These are phyloP conservation scores for Rhododendron molle DNA, from an alignment of 148 eudicot genomes.

Conservation along the genomic window DNA sequence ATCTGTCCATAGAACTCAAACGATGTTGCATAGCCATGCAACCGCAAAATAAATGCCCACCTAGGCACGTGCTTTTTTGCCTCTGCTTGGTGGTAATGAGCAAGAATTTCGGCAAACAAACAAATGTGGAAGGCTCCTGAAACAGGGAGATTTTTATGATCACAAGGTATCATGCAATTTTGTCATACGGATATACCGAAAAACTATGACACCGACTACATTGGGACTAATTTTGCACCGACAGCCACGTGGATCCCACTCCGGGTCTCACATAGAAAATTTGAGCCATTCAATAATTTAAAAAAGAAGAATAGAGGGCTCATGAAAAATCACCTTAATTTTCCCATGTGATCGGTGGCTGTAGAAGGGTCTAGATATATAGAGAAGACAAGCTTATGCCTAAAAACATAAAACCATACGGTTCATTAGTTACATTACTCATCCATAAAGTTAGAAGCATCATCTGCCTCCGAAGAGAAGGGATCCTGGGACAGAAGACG, in stretches of 20 bases:
- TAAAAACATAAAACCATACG: neutral
- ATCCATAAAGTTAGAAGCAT: neutral
- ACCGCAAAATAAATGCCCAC: too few species aligned
- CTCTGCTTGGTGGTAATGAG: neutral
- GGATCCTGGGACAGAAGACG: neutral
- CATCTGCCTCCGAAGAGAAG: constrained; percentile 18
- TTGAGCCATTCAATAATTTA: too few species aligned
- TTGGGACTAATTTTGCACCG: too few species aligned
- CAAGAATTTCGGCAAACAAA: neutral
- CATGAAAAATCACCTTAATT: too few species aligned
- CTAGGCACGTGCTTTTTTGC: too few species aligned
- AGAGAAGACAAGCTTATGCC: neutral
- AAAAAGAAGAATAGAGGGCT: too few species aligned
- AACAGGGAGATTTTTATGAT: neutral
- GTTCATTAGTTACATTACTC: neutral
- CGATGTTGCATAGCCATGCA: too few species aligned
- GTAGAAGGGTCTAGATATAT: neutral
- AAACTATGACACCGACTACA: too few species aligned
- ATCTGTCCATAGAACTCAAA: too few species aligned
- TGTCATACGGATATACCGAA: neutral
- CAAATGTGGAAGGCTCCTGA: neutral
- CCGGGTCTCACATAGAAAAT: too few species aligned
- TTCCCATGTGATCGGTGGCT: too few species aligned
- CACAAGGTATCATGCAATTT: neutral
- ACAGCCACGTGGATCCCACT: too few species aligned